These are phyloP conservation scores for Tolypocladium ovalisporum DNA, from an alignment of 2,329 filamentous ascomycete species.

Conservation along the genomic window DNA sequence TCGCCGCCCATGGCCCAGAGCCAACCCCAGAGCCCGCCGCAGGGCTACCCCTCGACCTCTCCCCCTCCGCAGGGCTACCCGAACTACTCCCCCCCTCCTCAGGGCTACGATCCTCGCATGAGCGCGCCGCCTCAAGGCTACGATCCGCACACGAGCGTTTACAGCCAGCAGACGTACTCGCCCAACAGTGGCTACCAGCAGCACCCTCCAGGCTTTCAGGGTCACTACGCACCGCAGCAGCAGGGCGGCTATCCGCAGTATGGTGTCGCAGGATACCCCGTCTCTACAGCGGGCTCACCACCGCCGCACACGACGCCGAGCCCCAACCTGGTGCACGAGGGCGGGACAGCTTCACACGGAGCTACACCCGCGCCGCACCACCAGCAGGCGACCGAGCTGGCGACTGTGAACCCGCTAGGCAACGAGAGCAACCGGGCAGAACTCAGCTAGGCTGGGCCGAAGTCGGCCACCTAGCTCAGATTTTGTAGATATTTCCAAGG, in stretches of 20 bases:
- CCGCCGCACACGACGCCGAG: slow-evolving; percentile 19
- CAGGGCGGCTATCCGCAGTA: slow-evolving; percentile 4
- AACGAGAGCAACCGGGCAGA: slow-evolving; percentile 22
- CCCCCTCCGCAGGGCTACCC: slow-evolving; percentile 2
- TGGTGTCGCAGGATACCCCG: slow-evolving; percentile 1
- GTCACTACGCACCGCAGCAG: slow-evolving; percentile 11
- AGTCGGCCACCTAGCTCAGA: neutral
- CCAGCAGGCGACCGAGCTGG: slow-evolving; percentile 14
- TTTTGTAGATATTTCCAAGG: neutral
- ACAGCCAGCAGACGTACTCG: slow-evolving; percentile 10
- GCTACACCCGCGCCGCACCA: slow-evolving; percentile 4
- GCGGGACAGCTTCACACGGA: neutral
- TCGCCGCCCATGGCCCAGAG: slow-evolving; percentile 10
- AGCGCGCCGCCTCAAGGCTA: slow-evolving; percentile 1
- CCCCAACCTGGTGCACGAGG: slow-evolving; percentile 12
- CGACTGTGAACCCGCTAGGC: slow-evolving; percentile 16
- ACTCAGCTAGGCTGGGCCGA: slow-evolving; percentile 5
- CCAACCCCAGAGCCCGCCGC: slow-evolving; percentile 11
- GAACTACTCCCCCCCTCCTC: neutral
- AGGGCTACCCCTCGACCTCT: slow-evolving; percentile 11
- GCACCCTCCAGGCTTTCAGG: neutral
- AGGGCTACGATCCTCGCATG: slow-evolving; percentile 4
- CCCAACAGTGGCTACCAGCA: slow-evolving; percentile 3
- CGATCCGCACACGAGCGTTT: slow-evolving; percentile 6
- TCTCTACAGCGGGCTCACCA: slow-evolving; percentile 11